A percentile compares a stretch with the other conserved stretches of the same genome.
Evolutionary conservation across 2,329 filamentous ascomycete genomes (phyloP).

Genomic region (Aspergillus pseudoviridinutans): DNA sequence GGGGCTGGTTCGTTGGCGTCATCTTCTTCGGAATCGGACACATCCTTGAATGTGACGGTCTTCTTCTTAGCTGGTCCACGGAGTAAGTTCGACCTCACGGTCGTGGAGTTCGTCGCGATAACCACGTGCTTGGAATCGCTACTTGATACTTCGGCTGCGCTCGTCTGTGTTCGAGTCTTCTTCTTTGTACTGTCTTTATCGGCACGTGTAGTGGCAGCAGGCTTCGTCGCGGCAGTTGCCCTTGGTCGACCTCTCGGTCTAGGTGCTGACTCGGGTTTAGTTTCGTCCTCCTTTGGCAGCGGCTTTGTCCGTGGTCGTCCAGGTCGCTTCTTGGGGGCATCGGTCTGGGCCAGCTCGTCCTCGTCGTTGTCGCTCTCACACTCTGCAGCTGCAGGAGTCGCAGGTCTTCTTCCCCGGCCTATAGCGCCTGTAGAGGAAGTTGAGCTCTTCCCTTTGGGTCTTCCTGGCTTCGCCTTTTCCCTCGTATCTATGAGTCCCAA

Average conservation of each 20-base stretch:
- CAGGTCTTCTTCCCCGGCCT: conserved; percentile 9
- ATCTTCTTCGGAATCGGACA: conserved; percentile 39
- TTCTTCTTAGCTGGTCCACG: conserved; percentile 37
- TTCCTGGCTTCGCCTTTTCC: conserved; percentile 4
- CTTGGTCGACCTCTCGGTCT: conserved; percentile 31
- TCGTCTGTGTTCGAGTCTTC: conserved; percentile 6
- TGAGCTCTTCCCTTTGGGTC: conserved; percentile 12
- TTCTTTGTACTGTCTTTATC: conserved; percentile 12
- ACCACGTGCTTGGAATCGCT: conserved; percentile 19
- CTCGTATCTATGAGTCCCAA: conserved; percentile 14
- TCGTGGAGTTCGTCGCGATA: conserved; percentile 27
- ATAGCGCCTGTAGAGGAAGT: conserved; percentile 4
- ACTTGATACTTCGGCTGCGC: conserved; percentile 8
- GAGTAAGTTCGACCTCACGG: conserved; percentile 26
- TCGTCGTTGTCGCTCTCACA: conserved; percentile 18
- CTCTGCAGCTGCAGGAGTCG: not conserved
- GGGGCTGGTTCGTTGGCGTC: conserved; percentile 28
- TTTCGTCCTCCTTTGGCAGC: conserved; percentile 8
- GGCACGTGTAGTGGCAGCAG: conserved; percentile 8
- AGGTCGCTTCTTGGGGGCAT: conserved; percentile 19
- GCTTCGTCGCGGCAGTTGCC: conserved; percentile 14
- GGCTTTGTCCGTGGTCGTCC: conserved; percentile 15
- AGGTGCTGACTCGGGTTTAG: conserved; percentile 13
- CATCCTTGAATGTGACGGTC: conserved; percentile 47
- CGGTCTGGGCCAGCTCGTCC: conserved; percentile 22